Evolutionary conservation across 2,329 filamentous ascomycete genomes (phyloP).

Genomic region (Zymoseptoria pseudotritici): DNA sequence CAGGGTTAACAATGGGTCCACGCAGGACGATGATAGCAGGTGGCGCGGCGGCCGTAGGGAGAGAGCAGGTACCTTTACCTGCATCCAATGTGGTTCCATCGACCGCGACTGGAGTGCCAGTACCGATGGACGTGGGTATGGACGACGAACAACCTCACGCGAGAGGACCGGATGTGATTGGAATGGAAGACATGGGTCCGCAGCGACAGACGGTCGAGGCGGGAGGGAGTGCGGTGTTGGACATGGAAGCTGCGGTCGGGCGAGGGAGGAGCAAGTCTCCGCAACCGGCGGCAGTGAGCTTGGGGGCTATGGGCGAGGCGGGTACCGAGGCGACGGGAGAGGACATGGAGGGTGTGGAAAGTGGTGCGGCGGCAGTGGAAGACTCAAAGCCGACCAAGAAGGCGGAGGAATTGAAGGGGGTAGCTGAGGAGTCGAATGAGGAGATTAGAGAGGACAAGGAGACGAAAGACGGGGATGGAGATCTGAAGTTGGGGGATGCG

Average conservation of each 20-base stretch:
- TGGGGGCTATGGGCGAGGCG: neutral
- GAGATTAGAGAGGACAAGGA: constrained; percentile 12
- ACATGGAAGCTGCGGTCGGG: constrained; percentile 37
- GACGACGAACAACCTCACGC: constrained; percentile 60
- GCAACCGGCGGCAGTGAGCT: constrained; percentile 6
- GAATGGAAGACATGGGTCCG: constrained; percentile 77
- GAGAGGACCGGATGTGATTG: constrained; percentile 75
- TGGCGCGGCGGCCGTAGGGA: constrained; percentile 19
- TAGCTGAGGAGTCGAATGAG: constrained; percentile 13
- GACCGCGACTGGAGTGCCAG: neutral
- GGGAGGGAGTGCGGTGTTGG: constrained; percentile 19
- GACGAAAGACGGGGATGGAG: constrained; percentile 24
- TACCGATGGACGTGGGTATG: constrained; percentile 25
- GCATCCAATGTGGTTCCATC: neutral
- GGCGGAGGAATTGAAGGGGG: constrained; percentile 15
- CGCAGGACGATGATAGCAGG: constrained; percentile 20
- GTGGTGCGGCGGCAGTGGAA: constrained; percentile 12
- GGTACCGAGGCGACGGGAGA: constrained; percentile 6
- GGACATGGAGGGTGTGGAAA: constrained; percentile 9
- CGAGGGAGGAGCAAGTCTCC: constrained; percentile 23
- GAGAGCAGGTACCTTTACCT: constrained; percentile 13
- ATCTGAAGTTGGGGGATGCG: constrained; percentile 25
- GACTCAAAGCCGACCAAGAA: constrained; percentile 15
- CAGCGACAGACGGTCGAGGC: constrained; percentile 40
- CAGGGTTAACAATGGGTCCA: constrained; percentile 24